phyloP scores from a whole-genome alignment of 768 basidiomycete genomes.

The Lentinula lateritia region DNA sequence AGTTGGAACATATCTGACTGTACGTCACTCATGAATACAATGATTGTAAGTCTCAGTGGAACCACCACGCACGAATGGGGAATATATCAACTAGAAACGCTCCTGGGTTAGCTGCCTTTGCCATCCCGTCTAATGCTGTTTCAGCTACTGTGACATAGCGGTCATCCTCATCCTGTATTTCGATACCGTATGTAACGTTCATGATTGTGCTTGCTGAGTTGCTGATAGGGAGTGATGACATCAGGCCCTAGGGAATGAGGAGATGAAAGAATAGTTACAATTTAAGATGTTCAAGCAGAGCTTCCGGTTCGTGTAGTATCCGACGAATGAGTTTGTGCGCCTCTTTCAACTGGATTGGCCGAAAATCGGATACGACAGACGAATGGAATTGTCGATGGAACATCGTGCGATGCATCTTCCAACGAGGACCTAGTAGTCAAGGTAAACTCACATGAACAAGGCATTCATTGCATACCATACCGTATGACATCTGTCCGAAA shows the following conservation, averaged over 20 bases:
- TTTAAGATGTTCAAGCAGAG: slow-evolving; percentile 43
- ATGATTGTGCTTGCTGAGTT: slow-evolving; percentile 49
- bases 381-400: slow-evolving; percentile 49
- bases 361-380: slow-evolving; percentile 31
- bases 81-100: slow-evolving; percentile 48
- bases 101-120: slow-evolving; percentile 44
- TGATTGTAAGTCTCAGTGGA: too few species aligned
- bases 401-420: slow-evolving; percentile 47
- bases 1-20: slow-evolving; percentile 47
- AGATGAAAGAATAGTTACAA: slow-evolving; percentile 30
- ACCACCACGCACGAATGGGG: slow-evolving; percentile 28
- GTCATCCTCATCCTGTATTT: slow-evolving; percentile 35
- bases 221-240: slow-evolving; percentile 17
- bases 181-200: slow-evolving; percentile 47
- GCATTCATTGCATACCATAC: slow-evolving; percentile 15
- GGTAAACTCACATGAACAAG: not conserved
- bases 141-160: slow-evolving; percentile 48
- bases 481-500: slow-evolving; percentile 52
- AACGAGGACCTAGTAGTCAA: slow-evolving; percentile 36
- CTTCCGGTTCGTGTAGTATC: slow-evolving; percentile 35
- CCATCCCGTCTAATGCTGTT: slow-evolving; percentile 44
- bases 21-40: too few species aligned
- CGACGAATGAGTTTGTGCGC: slow-evolving; percentile 39
- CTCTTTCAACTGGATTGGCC: slow-evolving; percentile 41
- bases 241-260: not conserved